Base-by-base conservation (phyloP, 768 basidiomycete species). In the Hericium erinaceus region DNA sequence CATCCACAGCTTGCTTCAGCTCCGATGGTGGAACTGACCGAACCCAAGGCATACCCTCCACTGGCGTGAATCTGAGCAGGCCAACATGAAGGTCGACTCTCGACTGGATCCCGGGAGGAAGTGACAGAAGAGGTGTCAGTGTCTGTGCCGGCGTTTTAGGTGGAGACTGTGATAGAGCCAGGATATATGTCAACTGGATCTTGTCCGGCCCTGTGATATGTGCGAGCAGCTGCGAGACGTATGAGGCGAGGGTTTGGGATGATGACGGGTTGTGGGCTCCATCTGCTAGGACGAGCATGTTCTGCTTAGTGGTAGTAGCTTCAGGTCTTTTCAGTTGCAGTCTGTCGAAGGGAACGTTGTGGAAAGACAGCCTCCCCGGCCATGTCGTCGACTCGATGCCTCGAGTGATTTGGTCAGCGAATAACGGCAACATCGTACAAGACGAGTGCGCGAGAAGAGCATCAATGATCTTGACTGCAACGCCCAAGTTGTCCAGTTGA, bases 1-100 rank as follows among this genome's bases (percentile, higher is more conserved):
- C 60, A 48, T 58, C 60, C 18, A 84, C 80, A 0, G 74, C 77
- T 15, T 72, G 70, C 20, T 66, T 70, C 55, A 95, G 63, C 51
- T 80, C 79, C 2, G 68, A 68, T 3, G 80, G 75, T 7, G 80
- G 67, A 0, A 86, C 84, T 3, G 84, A 73, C 39, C 74, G 79
- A 24, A 98, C 85, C 97, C 97, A 99, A 0, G 95, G 92, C 97
- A 99, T 98, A 2, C 86, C 90, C 3, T 85, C 89, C 0, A 93
- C 89, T 4, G 81, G 82, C 2, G 84, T 77, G 68, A 95, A 95
- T 15, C 69, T 68, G 20, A 87, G 65, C 1, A 83, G 72, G 2
- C 85, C 85, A 18, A 87, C 74, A 22, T 68, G 72, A 15, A 75
- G 64, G 22, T 71, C 71, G n/a, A 77, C 58, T 4, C 64, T 61